Percentiles rank a stretch among this genome's conserved stretches.
phyloP scores from a whole-genome alignment of 2,329 filamentous ascomycete genomes.

The Alternaria postmessia region DNA sequence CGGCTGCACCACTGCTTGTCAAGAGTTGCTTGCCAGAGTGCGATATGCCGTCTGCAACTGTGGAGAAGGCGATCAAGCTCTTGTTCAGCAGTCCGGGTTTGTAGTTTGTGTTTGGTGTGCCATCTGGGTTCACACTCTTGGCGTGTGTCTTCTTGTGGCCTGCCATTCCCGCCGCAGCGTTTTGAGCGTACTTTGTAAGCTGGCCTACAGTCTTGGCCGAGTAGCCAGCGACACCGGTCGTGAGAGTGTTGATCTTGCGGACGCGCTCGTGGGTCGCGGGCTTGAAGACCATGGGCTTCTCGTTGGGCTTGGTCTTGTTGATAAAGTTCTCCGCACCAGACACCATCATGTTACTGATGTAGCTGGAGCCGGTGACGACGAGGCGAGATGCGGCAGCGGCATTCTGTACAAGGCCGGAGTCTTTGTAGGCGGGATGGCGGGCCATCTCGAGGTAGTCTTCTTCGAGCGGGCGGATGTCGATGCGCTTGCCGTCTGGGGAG shows the following conservation, averaged over 20 bases:
- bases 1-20: conserved; percentile 76
- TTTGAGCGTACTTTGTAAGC: conserved; percentile 85
- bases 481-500: conserved; percentile 72
- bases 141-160: conserved; percentile 66
- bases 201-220: conserved; percentile 88
- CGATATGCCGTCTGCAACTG: conserved; percentile 91
- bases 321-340: conserved; percentile 82
- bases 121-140: conserved; percentile 74
- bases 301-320: conserved; percentile 76
- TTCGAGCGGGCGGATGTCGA: conserved; percentile 72
- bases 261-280: conserved; percentile 84
- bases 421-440: conserved; percentile 89
- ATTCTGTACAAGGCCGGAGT: conserved; percentile 84
- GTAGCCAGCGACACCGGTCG: conserved; percentile 77
- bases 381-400: conserved; percentile 88
- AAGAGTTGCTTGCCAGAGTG: conserved; percentile 83
- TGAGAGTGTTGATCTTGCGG: conserved; percentile 89
- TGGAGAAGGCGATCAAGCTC: conserved; percentile 94
- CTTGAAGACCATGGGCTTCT: conserved; percentile 86
- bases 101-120: conserved; percentile 69
- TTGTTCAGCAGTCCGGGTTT: conserved; percentile 96
- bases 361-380: conserved; percentile 85
- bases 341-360: conserved; percentile 79
- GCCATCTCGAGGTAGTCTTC: conserved; percentile 78
- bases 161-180: conserved; percentile 79